phyloP scores from a whole-genome alignment of 352 stramenopile species.

The Phytopythium chamaehyphon region DNA sequence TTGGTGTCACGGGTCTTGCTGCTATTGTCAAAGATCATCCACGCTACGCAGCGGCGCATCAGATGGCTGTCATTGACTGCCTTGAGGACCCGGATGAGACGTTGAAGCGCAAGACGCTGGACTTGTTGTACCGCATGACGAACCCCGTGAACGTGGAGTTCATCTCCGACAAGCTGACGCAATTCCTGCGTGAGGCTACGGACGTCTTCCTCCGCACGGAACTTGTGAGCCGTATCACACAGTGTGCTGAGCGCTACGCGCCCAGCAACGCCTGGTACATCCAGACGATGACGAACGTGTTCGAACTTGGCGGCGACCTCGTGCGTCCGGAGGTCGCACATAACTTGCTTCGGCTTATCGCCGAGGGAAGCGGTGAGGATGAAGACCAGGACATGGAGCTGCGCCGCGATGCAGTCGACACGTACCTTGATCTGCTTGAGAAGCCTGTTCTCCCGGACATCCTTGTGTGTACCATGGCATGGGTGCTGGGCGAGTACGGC shows the following conservation, averaged over 20 bases:
- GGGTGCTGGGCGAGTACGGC: slow-evolving; percentile 99
- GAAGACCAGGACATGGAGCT: slow-evolving; percentile 96
- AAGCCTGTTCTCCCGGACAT: slow-evolving; percentile 94
- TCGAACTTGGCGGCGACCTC: slow-evolving; percentile 95
- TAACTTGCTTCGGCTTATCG: slow-evolving; percentile 98
- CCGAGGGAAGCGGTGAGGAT: slow-evolving; percentile 96
- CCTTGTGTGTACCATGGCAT: slow-evolving; percentile 97
- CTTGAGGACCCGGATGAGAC: slow-evolving; percentile 99
- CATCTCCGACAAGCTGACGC: slow-evolving; percentile 98
- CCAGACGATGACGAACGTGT: slow-evolving; percentile 96
- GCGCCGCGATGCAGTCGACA: slow-evolving; percentile 95
- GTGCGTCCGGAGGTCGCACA: slow-evolving; percentile 96
- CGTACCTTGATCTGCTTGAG: slow-evolving; percentile 95
- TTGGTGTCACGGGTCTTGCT: slow-evolving; percentile 98
- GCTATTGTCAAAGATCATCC: slow-evolving; percentile 96
- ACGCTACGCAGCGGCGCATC: slow-evolving; percentile 97
- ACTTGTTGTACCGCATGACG: slow-evolving; percentile 97
- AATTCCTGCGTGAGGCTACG: slow-evolving; percentile 93
- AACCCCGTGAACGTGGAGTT: slow-evolving; percentile 99
- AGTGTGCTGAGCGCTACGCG: slow-evolving; percentile 96
- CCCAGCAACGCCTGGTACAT: slow-evolving; percentile 99
- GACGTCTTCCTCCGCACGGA: slow-evolving; percentile 98
- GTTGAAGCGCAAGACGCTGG: slow-evolving; percentile 98
- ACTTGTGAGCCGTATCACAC: slow-evolving; percentile 96
- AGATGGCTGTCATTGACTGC: slow-evolving; percentile 99